Conservation (phyloP, 345 rosid species). For the Citrus hindsii region DNA sequence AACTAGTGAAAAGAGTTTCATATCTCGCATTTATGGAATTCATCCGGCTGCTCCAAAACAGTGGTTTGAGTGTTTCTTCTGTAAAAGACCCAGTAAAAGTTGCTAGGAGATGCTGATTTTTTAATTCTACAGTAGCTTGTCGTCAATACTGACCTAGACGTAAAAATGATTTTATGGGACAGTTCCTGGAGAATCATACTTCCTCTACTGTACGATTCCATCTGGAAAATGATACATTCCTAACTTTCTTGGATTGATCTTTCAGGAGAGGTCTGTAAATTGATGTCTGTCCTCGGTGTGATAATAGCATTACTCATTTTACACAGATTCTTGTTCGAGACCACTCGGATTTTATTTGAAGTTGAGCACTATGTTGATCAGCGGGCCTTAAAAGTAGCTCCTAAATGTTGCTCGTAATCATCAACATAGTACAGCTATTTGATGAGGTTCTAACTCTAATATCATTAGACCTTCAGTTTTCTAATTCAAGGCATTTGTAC, state of each 20-base stretch:
- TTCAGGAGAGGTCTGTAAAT: not conserved
- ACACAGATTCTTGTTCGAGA: not conserved
- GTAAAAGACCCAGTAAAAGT: constrained; percentile 18
- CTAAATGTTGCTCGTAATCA: not conserved
- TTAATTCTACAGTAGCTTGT: not conserved
- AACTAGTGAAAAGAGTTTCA: constrained; percentile 53
- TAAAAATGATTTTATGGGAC: not conserved
- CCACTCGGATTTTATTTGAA: not conserved
- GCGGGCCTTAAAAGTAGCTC: not conserved
- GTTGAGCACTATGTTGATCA: not conserved
- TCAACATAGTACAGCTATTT: not conserved
- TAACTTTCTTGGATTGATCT: not conserved
- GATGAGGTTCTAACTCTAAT: not conserved
- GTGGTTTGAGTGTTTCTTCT: constrained; percentile 46
- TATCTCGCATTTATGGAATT: constrained; percentile 48
- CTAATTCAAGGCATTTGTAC: not conserved
- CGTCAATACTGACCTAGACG: not conserved
- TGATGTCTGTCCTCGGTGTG: not conserved
- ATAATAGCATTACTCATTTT: not conserved
- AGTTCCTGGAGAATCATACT: not conserved
- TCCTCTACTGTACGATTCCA: not conserved
- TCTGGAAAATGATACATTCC: not conserved
- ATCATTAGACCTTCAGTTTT: not conserved
- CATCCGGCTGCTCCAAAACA: constrained; percentile 65
- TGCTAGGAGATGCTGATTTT: not conserved